These are phyloP conservation scores for Alternaria conjuncta DNA, from an alignment of 2,329 filamentous ascomycete genomes.

Conservation along the genomic window DNA sequence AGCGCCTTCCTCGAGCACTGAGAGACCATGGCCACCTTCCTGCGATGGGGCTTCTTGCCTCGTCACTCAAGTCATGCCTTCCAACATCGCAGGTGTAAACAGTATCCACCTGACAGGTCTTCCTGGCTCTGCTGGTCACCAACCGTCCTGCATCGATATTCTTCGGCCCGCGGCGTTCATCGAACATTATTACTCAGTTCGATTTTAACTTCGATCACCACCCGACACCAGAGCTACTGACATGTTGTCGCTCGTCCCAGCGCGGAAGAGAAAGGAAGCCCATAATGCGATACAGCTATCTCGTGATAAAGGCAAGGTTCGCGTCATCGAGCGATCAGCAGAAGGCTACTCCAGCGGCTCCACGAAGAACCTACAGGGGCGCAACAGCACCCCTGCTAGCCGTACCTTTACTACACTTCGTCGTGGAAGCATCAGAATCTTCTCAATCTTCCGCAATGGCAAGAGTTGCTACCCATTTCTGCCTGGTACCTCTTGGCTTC, in stretches of 20 bases:
- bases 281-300: slow-evolving; percentile 24
- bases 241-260: slow-evolving; percentile 42
- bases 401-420: slow-evolving; percentile 39
- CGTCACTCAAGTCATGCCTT: not conserved
- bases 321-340: slow-evolving; percentile 35
- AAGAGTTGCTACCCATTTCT: slow-evolving; percentile 26
- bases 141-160: not conserved
- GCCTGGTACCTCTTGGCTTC: not conserved
- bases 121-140: not conserved
- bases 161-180: not conserved
- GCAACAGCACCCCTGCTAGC: slow-evolving; percentile 24
- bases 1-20: not conserved
- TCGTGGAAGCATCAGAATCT: slow-evolving; percentile 40
- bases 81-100: not conserved
- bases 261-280: slow-evolving; percentile 42
- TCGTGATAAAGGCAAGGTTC: slow-evolving; percentile 42
- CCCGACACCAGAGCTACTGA: slow-evolving; percentile 2
- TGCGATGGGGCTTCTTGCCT: not conserved
- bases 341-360: slow-evolving; percentile 14
- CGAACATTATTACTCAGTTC: slow-evolving; percentile 6
- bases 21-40: not conserved
- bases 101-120: not conserved
- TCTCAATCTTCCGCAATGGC: slow-evolving; percentile 43
- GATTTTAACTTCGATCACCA: not conserved
- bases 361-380: slow-evolving; percentile 21